These are phyloP conservation scores for Lophiotrema nucula DNA, from an alignment of 495 filamentous ascomycete species.

Conservation along the genomic window DNA sequence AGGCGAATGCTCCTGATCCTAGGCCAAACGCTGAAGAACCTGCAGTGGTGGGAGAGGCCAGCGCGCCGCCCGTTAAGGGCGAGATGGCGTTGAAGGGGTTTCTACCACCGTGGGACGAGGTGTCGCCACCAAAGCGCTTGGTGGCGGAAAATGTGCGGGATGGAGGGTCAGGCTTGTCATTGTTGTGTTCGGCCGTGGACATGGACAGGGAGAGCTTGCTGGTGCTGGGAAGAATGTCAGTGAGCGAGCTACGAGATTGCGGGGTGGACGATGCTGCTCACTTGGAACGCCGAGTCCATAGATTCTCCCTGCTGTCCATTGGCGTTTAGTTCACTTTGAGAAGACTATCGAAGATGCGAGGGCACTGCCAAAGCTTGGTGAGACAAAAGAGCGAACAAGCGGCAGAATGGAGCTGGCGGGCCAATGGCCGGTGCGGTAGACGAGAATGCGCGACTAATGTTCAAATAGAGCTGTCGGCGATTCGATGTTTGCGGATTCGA, in stretches of 20 bases:
- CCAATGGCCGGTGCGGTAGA: conserved; percentile 27
- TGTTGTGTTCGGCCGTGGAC: conserved; percentile 56
- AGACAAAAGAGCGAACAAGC: conserved; percentile 35
- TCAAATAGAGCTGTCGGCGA: too few species aligned
- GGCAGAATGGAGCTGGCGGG: conserved; percentile 24
- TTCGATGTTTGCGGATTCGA: too few species aligned
- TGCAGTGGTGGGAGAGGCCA: conserved; percentile 82
- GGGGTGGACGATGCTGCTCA: conserved; percentile 47
- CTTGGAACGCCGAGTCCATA: conserved; percentile 94
- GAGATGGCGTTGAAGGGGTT: conserved; percentile 85
- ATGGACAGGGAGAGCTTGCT: conserved; percentile 90
- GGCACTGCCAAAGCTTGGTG: conserved; percentile 29
- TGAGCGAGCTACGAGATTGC: conserved; percentile 17
- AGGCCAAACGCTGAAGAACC: conserved; percentile 92
- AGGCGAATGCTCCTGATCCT: conserved; percentile 92
- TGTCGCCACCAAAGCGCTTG: conserved; percentile 77
- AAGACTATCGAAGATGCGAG: not conserved
- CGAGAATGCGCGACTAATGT: too few species aligned
- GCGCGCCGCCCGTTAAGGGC: conserved; percentile 61
- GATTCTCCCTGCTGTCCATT: conserved; percentile 59
- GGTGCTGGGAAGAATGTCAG: conserved; percentile 51
- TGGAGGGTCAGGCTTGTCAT: conserved; percentile 60
- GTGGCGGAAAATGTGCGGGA: conserved; percentile 61
- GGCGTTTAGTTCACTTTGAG: conserved; percentile 1
- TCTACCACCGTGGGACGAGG: conserved; percentile 69